These are phyloP conservation scores for Epithemia pelagica DNA, from an alignment of 108 stramenopile species.

Conservation along the genomic window DNA sequence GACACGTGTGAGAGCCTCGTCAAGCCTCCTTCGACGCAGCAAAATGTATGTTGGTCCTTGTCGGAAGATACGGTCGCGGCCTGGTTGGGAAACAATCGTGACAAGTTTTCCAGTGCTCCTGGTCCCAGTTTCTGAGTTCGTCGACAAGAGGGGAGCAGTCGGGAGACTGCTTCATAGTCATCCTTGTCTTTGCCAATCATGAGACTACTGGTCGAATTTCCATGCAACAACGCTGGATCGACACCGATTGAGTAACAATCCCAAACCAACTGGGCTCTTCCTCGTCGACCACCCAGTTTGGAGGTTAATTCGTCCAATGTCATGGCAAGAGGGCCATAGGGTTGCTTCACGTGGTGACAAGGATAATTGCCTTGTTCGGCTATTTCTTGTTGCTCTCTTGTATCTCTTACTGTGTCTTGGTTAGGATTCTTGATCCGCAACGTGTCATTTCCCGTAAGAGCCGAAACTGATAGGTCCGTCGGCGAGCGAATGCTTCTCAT, in stretches of 20 bases:
- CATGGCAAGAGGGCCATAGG: slow-evolving; percentile 43
- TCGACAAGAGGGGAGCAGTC: slow-evolving; percentile 42
- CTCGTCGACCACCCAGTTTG: slow-evolving; percentile 40
- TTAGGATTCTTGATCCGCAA: too few relatives aligned
- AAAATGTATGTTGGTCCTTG: background rate
- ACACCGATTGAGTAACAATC: slow-evolving; percentile 63
- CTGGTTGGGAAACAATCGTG: slow-evolving; percentile 30
- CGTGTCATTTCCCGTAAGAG: too few relatives aligned
- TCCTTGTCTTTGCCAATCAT: background rate
- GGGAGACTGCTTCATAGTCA: slow-evolving; percentile 14
- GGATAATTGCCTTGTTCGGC: too few relatives aligned
- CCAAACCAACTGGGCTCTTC: slow-evolving; percentile 57
- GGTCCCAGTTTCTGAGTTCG: slow-evolving; percentile 41
- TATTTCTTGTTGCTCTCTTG: too few relatives aligned
- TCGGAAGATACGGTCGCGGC: slow-evolving; percentile 6
- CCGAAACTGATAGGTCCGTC: too few relatives aligned
- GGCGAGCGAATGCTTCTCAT: too few relatives aligned
- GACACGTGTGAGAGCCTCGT: slow-evolving; percentile 25
- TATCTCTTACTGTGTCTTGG: too few relatives aligned
- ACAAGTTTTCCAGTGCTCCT: slow-evolving; percentile 28
- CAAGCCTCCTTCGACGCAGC: slow-evolving; percentile 14
- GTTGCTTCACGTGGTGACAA: too few relatives aligned
- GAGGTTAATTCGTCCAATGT: slow-evolving; percentile 45
- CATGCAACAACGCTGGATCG: slow-evolving; percentile 14
- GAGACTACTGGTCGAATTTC: background rate